Evolutionary conservation across 2,329 filamentous ascomycete genomes (phyloP), one percentile per base, ranked within the genome.

Genomic region (Alternaria hordeiaustralica): DNA sequence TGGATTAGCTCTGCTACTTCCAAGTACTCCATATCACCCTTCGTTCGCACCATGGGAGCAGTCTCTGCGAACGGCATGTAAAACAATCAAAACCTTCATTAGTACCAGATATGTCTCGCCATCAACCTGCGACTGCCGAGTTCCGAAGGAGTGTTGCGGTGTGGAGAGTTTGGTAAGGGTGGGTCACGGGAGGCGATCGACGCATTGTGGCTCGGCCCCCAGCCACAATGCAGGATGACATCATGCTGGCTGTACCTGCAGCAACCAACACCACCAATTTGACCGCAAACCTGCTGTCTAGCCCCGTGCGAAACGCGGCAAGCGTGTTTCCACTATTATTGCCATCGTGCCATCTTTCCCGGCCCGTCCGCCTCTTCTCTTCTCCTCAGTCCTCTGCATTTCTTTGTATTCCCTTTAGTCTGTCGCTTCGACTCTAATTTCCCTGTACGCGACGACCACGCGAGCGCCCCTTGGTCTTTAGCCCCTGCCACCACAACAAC

Each of bases 181-280:
- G 33, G 55, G 49, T 53, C 36, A 28, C 60, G 60, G 50, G 56
- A 55, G 55, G 25, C 43, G 55, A 63, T 63, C 55, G 25, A 47
- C 20, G 12, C 11, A 30, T 18, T 53, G 21, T 36, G 36, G 36
- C 36, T n/a, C 46, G 15, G 46, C 28, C 59, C 51, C 47, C n/a
- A 33, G 28, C 33, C 33, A 36, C 33, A 36, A 36, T 36, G 33
- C 33, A 51, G 18, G 23, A 50, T 65, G 63, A 65, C 60, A 59
- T 65, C 63, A 65, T 65, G 21, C 13, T 30, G 41, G 28, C 47
- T 33, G 59, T 65, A 49, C 60, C 63, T 65, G 59, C 50, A 59
- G 51, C 46, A 20, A 55, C 44, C 55, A 60, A 60, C 63, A 63
- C 41, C 36, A 47, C 26, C 36, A 49, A 44, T 56, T 45, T 43